Base-by-base conservation (phyloP, 163 green algal genomes). In the Coccomyxa subellipsoidea region DNA sequence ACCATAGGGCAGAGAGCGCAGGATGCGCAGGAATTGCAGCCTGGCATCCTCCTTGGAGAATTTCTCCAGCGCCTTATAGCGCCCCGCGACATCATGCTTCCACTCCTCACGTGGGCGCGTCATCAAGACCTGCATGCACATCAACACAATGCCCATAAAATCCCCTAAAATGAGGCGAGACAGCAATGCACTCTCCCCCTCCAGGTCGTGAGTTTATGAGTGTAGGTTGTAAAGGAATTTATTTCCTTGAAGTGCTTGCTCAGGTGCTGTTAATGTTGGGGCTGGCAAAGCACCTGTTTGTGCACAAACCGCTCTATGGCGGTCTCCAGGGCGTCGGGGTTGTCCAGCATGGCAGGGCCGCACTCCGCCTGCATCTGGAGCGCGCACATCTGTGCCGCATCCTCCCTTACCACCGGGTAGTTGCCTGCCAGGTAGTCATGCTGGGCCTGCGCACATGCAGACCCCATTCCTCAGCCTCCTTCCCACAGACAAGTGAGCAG, bases 381-480 rank as follows among this genome's bases (percentile, higher is more conserved):
- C 38, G 93, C 94, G 40, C 89, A 91, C 84, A 97, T 91, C 87
- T 96, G 90, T 32, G 87, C 92, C 10, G 95, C 96, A 81, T 99
- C 96, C 75, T 98, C 96, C 0, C 94, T 88, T 34, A 95, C 94
- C 10, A 99, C 96, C 6, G 96, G 96, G 89, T 99, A 99, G 88
- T 97, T 95, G 69, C 96, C 96, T 87, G 90, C 80, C 78, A 98
- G 89, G 87, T 98, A 99, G 86, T 99, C 96, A 85, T 98, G 94
- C 88, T 98, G 94, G 4, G 96, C 95, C 90, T 98, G 93, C 47
- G 96, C 37, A 29, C 32, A 34, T 23, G 32, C 47, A 59, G 3
- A 18, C 47, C 23, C 5, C 47, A 8, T n/a, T n/a, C n/a, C n/a
- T 59, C 47, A 69, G 32, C 38, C 78, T 3, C 69, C 37, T 0